Conservation (phyloP, 2,329 filamentous ascomycete genomes). For the Pseudocercospora fijiensis region DNA sequence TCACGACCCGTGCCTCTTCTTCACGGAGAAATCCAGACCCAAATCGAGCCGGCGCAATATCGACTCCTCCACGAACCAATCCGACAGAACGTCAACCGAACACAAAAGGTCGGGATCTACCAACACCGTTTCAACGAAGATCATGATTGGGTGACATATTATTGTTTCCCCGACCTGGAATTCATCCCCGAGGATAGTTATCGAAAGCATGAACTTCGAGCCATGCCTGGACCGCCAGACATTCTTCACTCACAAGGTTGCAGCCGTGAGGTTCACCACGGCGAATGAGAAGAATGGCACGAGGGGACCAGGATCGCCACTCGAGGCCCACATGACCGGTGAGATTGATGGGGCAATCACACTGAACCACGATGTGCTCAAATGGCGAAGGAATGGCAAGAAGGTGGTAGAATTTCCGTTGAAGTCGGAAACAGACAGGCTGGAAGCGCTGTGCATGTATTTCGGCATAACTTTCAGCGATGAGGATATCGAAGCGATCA, state of each 20-base stretch:
- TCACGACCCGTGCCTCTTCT: constrained; percentile 42
- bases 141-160: constrained; percentile 58
- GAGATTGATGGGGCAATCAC: constrained; percentile 31
- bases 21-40: constrained; percentile 14
- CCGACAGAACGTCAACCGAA: constrained; percentile 22
- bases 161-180: constrained; percentile 65
- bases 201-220: constrained; percentile 58
- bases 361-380: constrained; percentile 30
- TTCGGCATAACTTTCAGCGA: constrained; percentile 47
- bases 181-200: constrained; percentile 62
- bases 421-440: constrained; percentile 44
- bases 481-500: constrained; percentile 43
- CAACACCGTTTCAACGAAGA: constrained; percentile 38
- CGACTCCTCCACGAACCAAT: constrained; percentile 24
- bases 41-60: constrained; percentile 27
- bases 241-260: constrained; percentile 56
- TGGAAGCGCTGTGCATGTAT: constrained; percentile 46
- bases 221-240: constrained; percentile 51
- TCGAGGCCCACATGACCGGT: constrained; percentile 19
- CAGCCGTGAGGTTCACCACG: constrained; percentile 46
- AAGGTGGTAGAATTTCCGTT: constrained; percentile 43
- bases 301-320: constrained; percentile 20
- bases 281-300: constrained; percentile 18
- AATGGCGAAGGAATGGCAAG: constrained; percentile 36
- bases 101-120: constrained; percentile 46